Conservation (phyloP, 179 eudicot species). For the Vitellaria paradoxa region DNA sequence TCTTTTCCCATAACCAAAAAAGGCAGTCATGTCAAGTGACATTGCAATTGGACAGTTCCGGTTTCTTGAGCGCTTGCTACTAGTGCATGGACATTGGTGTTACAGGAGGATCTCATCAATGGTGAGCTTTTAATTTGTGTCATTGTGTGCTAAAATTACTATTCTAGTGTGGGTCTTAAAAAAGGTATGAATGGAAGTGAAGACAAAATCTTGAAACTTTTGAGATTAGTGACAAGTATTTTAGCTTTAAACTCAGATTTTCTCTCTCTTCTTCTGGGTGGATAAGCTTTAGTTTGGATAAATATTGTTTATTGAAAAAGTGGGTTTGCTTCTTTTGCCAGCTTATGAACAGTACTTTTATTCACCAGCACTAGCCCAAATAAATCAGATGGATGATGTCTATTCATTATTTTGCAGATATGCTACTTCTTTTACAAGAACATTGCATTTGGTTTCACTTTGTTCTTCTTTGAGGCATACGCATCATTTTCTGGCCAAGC, state of each 20-base stretch:
- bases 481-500: constrained; percentile 47
- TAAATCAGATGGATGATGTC: not conserved
- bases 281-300: too few relatives aligned
- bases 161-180: too few relatives aligned
- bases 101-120: constrained; percentile 28
- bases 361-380: too few relatives aligned
- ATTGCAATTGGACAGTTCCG: constrained; percentile 31
- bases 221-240: not conserved
- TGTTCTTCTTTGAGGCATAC: constrained; percentile 45
- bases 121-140: constrained; percentile 9
- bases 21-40: constrained; percentile 47
- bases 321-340: not conserved
- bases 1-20: not conserved
- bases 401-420: constrained; percentile 26
- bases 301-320: not conserved
- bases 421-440: constrained; percentile 59
- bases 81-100: constrained; percentile 39
- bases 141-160: too few relatives aligned
- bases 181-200: not conserved
- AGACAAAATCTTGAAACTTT: not conserved
- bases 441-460: constrained; percentile 43
- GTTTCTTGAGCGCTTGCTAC: constrained; percentile 29
- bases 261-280: not conserved
- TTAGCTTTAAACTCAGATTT: not conserved
- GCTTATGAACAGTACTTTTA: not conserved